A percentile compares a stretch with the other conserved stretches of the same genome.
Conservation (phyloP, 2,329 filamentous ascomycete genomes). For the Akanthomyces lecanii region DNA sequence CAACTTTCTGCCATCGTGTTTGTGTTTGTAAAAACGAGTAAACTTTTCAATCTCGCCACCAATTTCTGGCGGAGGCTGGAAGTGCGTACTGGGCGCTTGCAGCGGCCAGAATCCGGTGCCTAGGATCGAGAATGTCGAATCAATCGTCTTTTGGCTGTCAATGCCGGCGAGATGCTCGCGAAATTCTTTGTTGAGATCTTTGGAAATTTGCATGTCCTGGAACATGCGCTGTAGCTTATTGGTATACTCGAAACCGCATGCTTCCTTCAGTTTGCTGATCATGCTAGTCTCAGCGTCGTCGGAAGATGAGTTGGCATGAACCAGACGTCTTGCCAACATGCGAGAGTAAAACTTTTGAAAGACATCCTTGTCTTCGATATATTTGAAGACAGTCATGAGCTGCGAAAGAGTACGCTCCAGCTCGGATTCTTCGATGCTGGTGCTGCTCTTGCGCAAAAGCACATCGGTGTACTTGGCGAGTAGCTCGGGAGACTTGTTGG, state of each 20-base stretch:
- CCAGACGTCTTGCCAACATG: constrained; percentile 89
- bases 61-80: constrained; percentile 81
- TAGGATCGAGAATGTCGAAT: constrained; percentile 87
- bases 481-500: constrained; percentile 90
- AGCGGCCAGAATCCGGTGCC: constrained; percentile 98
- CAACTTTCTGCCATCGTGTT: constrained; percentile 93
- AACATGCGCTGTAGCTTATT: constrained; percentile 99
- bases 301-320: constrained; percentile 91
- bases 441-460: constrained; percentile 86
- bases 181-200: constrained; percentile 89
- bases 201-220: constrained; percentile 98
- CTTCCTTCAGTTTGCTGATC: constrained; percentile 98
- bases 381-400: constrained; percentile 99
- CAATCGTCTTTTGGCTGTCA: constrained; percentile 62
- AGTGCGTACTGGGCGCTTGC: constrained; percentile 78
- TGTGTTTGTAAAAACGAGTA: constrained; percentile 86
- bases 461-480: constrained; percentile 94
- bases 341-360: constrained; percentile 99
- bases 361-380: constrained; percentile 99
- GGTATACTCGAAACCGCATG: constrained; percentile 97
- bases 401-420: constrained; percentile 83
- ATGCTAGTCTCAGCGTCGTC: constrained; percentile 98
- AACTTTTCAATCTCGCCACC: constrained; percentile 87
- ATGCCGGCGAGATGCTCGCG: constrained; percentile 63
- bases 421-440: constrained; percentile 89